These are phyloP conservation scores for Pythium phragmitis DNA, from an alignment of 352 stramenopile genomes.

Conservation along the genomic window DNA sequence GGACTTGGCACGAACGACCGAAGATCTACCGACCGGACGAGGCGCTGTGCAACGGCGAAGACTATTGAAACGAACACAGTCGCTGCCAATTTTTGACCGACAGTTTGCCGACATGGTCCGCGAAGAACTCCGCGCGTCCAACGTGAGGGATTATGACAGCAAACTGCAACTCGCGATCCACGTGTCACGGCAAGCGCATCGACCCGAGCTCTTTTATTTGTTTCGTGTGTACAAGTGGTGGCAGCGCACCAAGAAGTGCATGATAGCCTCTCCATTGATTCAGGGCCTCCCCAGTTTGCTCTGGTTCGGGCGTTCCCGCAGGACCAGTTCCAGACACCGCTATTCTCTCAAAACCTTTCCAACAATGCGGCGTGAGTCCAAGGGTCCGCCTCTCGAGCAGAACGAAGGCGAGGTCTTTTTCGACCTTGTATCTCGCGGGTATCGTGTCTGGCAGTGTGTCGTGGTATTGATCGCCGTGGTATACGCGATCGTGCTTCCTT, in stretches of 20 bases:
- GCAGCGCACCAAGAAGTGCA: constrained; percentile 25
- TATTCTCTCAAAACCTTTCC: constrained; percentile 6
- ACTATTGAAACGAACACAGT: constrained; percentile 61
- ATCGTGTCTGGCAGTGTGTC: constrained; percentile 55
- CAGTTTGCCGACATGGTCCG: constrained; percentile 61
- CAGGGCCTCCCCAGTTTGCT: background rate
- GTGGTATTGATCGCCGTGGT: constrained; percentile 50
- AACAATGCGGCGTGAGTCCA: background rate
- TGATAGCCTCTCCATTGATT: background rate
- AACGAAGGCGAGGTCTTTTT: constrained; percentile 52
- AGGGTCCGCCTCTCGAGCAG: background rate
- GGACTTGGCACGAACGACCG: background rate
- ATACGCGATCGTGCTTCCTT: constrained; percentile 60
- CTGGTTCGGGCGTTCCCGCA: background rate
- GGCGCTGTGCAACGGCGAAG: constrained; percentile 28
- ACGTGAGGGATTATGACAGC: constrained; percentile 52
- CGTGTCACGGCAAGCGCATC: constrained; percentile 45
- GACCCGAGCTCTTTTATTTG: constrained; percentile 57
- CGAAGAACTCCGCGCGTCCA: constrained; percentile 57
- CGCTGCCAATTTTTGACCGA: constrained; percentile 55
- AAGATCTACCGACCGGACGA: constrained; percentile 8
- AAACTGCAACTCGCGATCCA: constrained; percentile 61
- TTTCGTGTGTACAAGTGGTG: constrained; percentile 50
- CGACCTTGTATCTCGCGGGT: constrained; percentile 42
- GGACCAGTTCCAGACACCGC: background rate